Conservation (phyloP, 179 eudicot species). For the Drosera spatulata region DNA sequence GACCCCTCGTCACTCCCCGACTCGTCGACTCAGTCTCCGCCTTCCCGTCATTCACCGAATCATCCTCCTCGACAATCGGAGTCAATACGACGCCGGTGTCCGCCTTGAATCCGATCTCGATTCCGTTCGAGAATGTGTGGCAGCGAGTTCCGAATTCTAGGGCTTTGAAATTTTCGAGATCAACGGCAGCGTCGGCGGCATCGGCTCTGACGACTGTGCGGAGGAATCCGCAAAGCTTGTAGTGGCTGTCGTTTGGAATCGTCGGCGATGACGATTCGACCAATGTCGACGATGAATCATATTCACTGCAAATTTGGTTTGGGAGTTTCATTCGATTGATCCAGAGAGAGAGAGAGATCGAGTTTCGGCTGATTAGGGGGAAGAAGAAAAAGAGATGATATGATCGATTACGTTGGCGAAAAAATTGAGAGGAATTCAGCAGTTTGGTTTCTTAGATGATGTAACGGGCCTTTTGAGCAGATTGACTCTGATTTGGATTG, state of each 20-base stretch:
- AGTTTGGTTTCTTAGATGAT: no score
- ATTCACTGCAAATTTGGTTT: no score
- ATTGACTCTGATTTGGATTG: no score
- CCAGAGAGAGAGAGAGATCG: no score
- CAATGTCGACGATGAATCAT: neutral
- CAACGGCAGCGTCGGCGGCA: conserved; percentile 3
- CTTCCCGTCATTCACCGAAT: neutral
- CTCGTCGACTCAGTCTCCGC: conserved; percentile 2
- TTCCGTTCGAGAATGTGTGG: conserved; percentile 18
- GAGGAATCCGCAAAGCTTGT: conserved; percentile 71
- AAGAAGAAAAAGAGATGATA: no score
- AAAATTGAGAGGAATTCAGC: no score
- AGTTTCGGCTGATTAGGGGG: no score
- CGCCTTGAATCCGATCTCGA: conserved; percentile 23
- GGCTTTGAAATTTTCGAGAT: conserved; percentile 11
- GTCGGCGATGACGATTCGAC: conserved; percentile 17
- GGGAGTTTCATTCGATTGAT: no score
- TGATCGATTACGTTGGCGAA: no score
- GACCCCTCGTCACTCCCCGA: neutral
- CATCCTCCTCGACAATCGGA: conserved; percentile 2
- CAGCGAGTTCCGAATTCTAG: conserved; percentile 29
- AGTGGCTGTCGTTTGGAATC: no score
- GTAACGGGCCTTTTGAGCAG: no score
- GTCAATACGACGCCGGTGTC: conserved; percentile 24
- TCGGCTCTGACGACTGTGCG: conserved; percentile 27